phyloP scores from a whole-genome alignment of 805 yeast genomes.

The Candida lessepsii region DNA sequence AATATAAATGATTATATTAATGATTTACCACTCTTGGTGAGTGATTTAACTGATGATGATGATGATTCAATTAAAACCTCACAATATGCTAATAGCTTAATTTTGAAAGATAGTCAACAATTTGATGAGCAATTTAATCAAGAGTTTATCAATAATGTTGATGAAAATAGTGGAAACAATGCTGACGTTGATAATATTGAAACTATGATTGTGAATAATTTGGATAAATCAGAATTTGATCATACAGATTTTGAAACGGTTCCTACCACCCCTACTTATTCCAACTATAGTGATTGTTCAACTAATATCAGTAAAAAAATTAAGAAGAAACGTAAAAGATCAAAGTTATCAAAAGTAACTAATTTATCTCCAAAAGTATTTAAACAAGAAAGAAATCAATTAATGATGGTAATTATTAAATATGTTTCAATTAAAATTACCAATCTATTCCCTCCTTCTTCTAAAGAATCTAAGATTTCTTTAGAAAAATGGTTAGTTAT shows the following conservation, averaged over 20 bases:
- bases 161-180: too few species aligned
- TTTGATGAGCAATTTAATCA: neutral
- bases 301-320: neutral
- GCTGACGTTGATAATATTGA: too few species aligned
- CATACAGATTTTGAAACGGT: conserved; percentile 1
- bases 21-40: conserved; percentile 15
- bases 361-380: conserved; percentile 22
- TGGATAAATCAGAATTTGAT: neutral
- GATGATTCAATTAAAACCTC: conserved; percentile 3
- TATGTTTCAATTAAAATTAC: conserved; percentile 43
- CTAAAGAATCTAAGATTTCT: conserved; percentile 29
- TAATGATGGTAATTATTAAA: conserved; percentile 43
- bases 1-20: conserved; percentile 19
- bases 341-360: conserved; percentile 3
- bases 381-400: conserved; percentile 32
- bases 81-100: neutral
- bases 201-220: too few species aligned
- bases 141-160: too few species aligned
- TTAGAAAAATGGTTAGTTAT: conserved; percentile 40
- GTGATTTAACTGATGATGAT: conserved; percentile 14
- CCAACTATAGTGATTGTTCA: neutral
- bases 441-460: conserved; percentile 43
- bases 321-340: conserved; percentile 5
- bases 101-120: neutral
- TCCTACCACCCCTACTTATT: conserved; percentile 1